These are phyloP conservation scores for Pythium brachiatum DNA, from an alignment of 352 stramenopile species.

Conservation along the genomic window DNA sequence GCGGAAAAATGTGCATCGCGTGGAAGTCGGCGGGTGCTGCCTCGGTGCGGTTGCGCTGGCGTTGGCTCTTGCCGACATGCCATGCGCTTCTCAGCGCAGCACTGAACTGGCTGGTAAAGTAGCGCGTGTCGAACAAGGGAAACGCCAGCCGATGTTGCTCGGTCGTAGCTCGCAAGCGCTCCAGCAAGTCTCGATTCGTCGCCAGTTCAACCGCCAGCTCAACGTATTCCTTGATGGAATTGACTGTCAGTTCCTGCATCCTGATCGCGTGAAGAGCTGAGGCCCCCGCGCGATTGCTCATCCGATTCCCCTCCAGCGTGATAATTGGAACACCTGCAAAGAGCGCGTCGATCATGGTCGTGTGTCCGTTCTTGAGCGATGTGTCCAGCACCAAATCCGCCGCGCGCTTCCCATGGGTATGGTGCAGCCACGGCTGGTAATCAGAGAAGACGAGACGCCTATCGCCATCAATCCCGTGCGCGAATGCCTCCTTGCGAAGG, in stretches of 20 bases:
- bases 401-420: slow-evolving; percentile 66
- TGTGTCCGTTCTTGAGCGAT: slow-evolving; percentile 83
- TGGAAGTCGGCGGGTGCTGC: not conserved
- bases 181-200: slow-evolving; percentile 30
- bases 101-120: slow-evolving; percentile 52
- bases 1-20: slow-evolving; percentile 48
- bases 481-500: slow-evolving; percentile 48
- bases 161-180: slow-evolving; percentile 35
- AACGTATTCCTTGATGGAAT: slow-evolving; percentile 81
- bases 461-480: slow-evolving; percentile 47
- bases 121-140: slow-evolving; percentile 65
- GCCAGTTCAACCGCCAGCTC: slow-evolving; percentile 63
- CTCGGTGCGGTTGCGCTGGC: slow-evolving; percentile 5
- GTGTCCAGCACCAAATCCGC: slow-evolving; percentile 82
- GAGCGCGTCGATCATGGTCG: slow-evolving; percentile 72
- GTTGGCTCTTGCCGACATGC: slow-evolving; percentile 24
- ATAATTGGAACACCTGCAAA: slow-evolving; percentile 76
- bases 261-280: slow-evolving; percentile 53
- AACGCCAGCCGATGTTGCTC: slow-evolving; percentile 43
- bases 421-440: slow-evolving; percentile 71
- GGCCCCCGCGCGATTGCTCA: slow-evolving; percentile 63
- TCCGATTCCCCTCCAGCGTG: slow-evolving; percentile 61
- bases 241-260: slow-evolving; percentile 53
- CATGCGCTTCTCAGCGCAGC: slow-evolving; percentile 44
- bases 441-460: slow-evolving; percentile 55